These are phyloP conservation scores for Adenanthera pavonina DNA, from an alignment of 306 rosid species.

Conservation along the genomic window DNA sequence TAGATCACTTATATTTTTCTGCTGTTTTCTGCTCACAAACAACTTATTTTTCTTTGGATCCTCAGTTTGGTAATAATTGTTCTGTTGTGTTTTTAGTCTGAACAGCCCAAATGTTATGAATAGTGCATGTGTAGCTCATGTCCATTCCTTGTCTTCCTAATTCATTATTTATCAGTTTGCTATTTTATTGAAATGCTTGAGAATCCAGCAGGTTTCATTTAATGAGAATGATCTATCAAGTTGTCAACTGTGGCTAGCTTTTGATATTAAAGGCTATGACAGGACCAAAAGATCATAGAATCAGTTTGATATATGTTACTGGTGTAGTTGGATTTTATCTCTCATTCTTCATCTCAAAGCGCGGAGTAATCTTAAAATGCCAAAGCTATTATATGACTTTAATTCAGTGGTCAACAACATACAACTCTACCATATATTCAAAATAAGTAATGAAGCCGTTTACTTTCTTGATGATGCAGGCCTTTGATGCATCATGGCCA, in stretches of 20 bases:
- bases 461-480: constrained; percentile 65
- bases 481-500: constrained; percentile 98
- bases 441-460: constrained; percentile 18
- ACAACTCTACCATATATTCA: constrained; percentile 32
- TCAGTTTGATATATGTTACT: not conserved
- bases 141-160: not conserved
- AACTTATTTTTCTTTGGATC: constrained; percentile 5
- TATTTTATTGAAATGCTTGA: not conserved
- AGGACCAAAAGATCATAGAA: not conserved
- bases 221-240: constrained; percentile 23
- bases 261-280: not conserved
- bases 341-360: constrained; percentile 5
- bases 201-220: not conserved
- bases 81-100: not conserved
- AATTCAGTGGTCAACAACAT: not conserved
- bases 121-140: constrained; percentile 10
- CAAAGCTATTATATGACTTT: not conserved
- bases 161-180: not conserved
- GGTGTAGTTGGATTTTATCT: constrained; percentile 26
- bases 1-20: constrained; percentile 9
- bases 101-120: not conserved
- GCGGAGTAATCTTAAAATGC: constrained; percentile 15
- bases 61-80: not conserved
- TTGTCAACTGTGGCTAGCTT: constrained; percentile 10
- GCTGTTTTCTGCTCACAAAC: constrained; percentile 15